These are phyloP conservation scores for Vitis hybrid DNA, from an alignment of 177 flowering plant genomes.

Conservation along the genomic window DNA sequence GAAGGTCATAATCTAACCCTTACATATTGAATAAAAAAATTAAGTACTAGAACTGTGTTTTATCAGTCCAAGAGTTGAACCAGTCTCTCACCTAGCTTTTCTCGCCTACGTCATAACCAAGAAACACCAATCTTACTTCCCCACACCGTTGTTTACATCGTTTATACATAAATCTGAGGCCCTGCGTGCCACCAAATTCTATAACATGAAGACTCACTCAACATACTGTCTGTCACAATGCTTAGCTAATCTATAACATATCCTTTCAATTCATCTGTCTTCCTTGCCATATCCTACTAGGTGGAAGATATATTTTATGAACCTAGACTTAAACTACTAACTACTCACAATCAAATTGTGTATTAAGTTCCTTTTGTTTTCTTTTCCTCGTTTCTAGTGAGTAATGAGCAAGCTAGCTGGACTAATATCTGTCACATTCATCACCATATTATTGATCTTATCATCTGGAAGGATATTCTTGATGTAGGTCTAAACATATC, in stretches of 20 bases:
- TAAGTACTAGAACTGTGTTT: no score
- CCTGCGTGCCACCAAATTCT: not conserved
- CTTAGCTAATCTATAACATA: not conserved
- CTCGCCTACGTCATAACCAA: not conserved
- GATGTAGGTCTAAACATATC: conserved; percentile 4
- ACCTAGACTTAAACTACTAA: conserved; percentile 1
- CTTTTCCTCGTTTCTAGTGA: conserved; percentile 1
- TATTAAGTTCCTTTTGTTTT: not conserved
- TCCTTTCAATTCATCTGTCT: not conserved
- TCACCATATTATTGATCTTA: conserved; percentile 3
- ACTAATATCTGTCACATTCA: conserved; percentile 6
- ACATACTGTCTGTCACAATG: not conserved
- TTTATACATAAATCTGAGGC: not conserved
- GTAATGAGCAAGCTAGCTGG: not conserved
- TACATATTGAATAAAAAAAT: no score
- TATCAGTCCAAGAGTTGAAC: not conserved
- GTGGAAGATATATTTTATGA: not conserved
- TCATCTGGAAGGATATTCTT: conserved; percentile 17
- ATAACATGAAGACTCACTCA: not conserved
- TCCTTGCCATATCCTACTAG: conserved; percentile 9
- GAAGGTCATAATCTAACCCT: no score
- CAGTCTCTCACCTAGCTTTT: conserved; percentile 2
- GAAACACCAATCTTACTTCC: no score
- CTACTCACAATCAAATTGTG: not conserved
- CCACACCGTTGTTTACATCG: conserved; percentile 8